phyloP scores from a whole-genome alignment of 2,329 filamentous ascomycete genomes.

The Paramyrothecium sp. region DNA sequence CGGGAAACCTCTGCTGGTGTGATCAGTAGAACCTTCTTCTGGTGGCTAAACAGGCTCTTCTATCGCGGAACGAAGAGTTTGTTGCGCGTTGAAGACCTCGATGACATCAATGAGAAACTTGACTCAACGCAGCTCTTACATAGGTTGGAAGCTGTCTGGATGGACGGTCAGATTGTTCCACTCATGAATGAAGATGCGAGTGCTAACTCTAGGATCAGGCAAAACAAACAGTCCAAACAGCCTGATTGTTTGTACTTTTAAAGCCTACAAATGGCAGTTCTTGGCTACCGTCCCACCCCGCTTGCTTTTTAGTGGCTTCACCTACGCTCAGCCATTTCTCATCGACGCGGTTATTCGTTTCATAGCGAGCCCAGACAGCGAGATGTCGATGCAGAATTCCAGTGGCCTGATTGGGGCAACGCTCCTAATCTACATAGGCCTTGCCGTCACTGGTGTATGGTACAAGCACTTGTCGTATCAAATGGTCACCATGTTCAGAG shows the following conservation, averaged over 20 bases:
- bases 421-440: conserved; percentile 37
- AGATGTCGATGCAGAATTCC: conserved; percentile 22
- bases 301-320: conserved; percentile 36
- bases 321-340: conserved; percentile 43
- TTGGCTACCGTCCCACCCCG: conserved; percentile 32
- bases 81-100: conserved; percentile 21
- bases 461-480: conserved; percentile 34
- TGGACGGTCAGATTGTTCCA: conserved; percentile 8
- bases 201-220: conserved; percentile 6
- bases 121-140: conserved; percentile 15
- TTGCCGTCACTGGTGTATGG: conserved; percentile 31
- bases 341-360: conserved; percentile 32
- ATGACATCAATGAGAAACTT: conserved; percentile 25
- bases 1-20: conserved; percentile 13
- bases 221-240: conserved; percentile 15
- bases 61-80: conserved; percentile 17
- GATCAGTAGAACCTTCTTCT: conserved; percentile 31
- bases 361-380: conserved; percentile 21
- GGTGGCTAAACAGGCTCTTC: conserved; percentile 33
- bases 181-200: not conserved
- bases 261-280: conserved; percentile 25
- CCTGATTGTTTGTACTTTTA: conserved; percentile 22
- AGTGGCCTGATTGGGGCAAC: conserved; percentile 40
- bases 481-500: conserved; percentile 33
- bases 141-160: conserved; percentile 19